phyloP scores from a whole-genome alignment of 2,329 filamentous ascomycete species.

The Clathrospora elynae region DNA sequence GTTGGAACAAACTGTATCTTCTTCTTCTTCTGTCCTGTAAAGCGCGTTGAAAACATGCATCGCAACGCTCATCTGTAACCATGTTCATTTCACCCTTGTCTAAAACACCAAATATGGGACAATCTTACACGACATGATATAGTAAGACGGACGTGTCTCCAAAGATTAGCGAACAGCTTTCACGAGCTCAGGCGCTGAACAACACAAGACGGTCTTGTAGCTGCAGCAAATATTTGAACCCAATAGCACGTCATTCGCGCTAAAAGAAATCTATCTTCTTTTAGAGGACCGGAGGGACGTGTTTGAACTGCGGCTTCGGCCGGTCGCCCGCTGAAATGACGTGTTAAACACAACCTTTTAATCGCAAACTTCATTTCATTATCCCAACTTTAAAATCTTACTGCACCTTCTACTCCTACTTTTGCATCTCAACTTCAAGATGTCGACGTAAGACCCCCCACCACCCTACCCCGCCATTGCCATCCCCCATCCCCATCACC shows the following conservation, averaged over 20 bases:
- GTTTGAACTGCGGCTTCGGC: slow-evolving; percentile 13
- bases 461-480: slow-evolving; percentile 29
- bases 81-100: too few relatives aligned
- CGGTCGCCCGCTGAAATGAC: slow-evolving; percentile 14
- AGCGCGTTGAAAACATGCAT: too few relatives aligned
- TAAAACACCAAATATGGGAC: too few relatives aligned
- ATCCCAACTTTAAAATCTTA: slow-evolving; percentile 4
- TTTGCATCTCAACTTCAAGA: slow-evolving; percentile 18
- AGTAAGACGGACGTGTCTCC: too few relatives aligned
- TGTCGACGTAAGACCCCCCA: slow-evolving; percentile 47
- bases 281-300: slow-evolving; percentile 10
- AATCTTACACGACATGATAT: too few relatives aligned
- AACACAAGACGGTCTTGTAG: too few relatives aligned
- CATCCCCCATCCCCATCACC: too few relatives aligned
- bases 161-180: too few relatives aligned
- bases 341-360: slow-evolving; percentile 7
- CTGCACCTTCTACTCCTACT: background rate
- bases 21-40: too few relatives aligned
- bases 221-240: slow-evolving; percentile 10
- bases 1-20: too few relatives aligned
- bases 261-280: slow-evolving; percentile 30
- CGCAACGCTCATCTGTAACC: too few relatives aligned
- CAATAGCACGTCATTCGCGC: slow-evolving; percentile 38
- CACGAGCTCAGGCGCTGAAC: too few relatives aligned
- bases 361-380: background rate